These are phyloP conservation scores for Triticum turgidum DNA, from an alignment of 176 grass and related monocot species.

Conservation along the genomic window DNA sequence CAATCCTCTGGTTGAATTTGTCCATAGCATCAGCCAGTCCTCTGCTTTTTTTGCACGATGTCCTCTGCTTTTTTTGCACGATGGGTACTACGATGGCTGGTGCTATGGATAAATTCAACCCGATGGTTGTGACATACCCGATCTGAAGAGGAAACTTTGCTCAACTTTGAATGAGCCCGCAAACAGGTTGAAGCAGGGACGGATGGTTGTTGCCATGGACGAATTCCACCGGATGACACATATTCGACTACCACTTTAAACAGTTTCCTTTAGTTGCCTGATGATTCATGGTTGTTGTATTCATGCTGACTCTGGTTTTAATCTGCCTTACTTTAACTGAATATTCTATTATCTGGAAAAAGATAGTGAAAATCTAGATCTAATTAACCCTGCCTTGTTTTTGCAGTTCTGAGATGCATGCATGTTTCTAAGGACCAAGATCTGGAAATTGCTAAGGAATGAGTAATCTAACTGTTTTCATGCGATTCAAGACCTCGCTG, in stretches of 20 bases:
- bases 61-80: neutral
- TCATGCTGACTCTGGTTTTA: too few species aligned
- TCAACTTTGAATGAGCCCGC: too few species aligned
- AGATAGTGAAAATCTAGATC: neutral
- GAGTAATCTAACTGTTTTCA: neutral
- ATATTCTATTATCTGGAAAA: too few species aligned
- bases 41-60: neutral
- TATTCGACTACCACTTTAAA: too few species aligned
- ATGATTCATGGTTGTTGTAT: too few species aligned
- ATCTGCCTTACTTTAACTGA: too few species aligned
- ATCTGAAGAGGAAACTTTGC: too few species aligned
- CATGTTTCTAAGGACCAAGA: neutral
- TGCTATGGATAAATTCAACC: neutral
- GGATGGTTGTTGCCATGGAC: too few species aligned
- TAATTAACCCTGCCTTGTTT: neutral
- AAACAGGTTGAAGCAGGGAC: neutral
- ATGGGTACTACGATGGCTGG: neutral
- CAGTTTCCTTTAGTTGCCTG: too few species aligned
- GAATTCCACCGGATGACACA: too few species aligned
- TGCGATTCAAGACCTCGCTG: neutral
- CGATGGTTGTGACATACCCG: neutral
- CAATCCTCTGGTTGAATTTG: neutral
- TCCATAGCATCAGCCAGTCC: neutral
- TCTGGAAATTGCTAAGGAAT: neutral
- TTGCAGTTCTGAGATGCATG: neutral